Conservation (phyloP, 106 monocot genomes). For the Dendrobium catenatum region DNA sequence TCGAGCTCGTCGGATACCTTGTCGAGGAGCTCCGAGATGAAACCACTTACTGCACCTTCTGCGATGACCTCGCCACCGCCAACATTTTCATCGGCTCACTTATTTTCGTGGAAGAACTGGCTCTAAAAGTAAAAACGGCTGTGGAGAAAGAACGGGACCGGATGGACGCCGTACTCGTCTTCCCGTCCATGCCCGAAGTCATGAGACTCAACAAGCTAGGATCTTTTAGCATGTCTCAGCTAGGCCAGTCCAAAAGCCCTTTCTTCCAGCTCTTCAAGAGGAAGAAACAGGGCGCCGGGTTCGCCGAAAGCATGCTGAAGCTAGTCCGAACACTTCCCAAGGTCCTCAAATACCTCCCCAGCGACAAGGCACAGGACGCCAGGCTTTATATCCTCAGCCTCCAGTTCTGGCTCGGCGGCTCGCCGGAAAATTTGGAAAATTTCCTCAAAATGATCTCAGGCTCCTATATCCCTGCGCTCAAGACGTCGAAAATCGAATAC, state of each 20-base stretch:
- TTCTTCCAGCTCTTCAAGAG: constrained; percentile 73
- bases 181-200: constrained; percentile 76
- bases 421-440: constrained; percentile 61
- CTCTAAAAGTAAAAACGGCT: constrained; percentile 44
- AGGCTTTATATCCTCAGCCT: constrained; percentile 71
- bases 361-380: constrained; percentile 71
- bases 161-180: constrained; percentile 68
- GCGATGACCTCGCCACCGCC: constrained; percentile 49
- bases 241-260: constrained; percentile 69
- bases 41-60: constrained; percentile 45
- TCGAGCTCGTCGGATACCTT: constrained; percentile 62
- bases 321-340: constrained; percentile 61
- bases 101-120: constrained; percentile 74
- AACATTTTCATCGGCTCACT: constrained; percentile 72
- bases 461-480: constrained; percentile 51
- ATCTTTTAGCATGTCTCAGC: constrained; percentile 75
- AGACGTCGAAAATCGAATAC: constrained; percentile 31
- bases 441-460: constrained; percentile 71
- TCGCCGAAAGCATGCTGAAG: constrained; percentile 72
- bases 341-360: constrained; percentile 68
- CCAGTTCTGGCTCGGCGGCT: constrained; percentile 79
- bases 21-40: constrained; percentile 73
- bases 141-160: constrained; percentile 58
- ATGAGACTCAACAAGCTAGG: constrained; percentile 83
- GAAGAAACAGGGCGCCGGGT: constrained; percentile 50